phyloP scores from a whole-genome alignment of 805 yeast genomes.

The Candida xyloterini region DNA sequence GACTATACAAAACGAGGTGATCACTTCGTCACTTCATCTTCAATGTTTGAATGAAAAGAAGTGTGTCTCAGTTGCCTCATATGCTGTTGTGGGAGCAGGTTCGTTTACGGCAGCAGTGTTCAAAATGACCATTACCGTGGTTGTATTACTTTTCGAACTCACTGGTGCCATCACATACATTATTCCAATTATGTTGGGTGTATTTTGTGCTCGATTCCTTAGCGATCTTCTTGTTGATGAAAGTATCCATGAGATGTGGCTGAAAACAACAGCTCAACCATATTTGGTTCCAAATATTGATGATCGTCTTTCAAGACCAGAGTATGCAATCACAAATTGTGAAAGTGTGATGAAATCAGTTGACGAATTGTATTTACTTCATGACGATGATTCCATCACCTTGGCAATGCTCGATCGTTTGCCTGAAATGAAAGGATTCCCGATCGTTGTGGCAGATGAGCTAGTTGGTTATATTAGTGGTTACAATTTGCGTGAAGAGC shows the following conservation, averaged over 20 bases:
- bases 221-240: constrained; percentile 57
- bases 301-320: constrained; percentile 27
- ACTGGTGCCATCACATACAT: constrained; percentile 86
- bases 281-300: constrained; percentile 40
- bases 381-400: constrained; percentile 30
- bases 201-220: constrained; percentile 69
- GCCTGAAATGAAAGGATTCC: constrained; percentile 37
- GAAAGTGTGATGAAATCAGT: constrained; percentile 35
- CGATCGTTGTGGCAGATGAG: constrained; percentile 37
- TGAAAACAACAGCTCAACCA: constrained; percentile 38
- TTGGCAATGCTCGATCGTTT: constrained; percentile 30
- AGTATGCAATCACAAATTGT: constrained; percentile 38
- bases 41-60: constrained; percentile 39
- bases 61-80: constrained; percentile 81
- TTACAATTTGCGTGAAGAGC: constrained; percentile 35
- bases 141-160: constrained; percentile 75
- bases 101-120: constrained; percentile 79
- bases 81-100: constrained; percentile 87
- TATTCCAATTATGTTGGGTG: constrained; percentile 82
- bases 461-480: constrained; percentile 44
- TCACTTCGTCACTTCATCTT: constrained; percentile 35
- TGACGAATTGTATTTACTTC: constrained; percentile 30
- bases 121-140: constrained; percentile 74
- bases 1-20: constrained; percentile 40
- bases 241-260: constrained; percentile 67